A percentile compares a stretch with the other conserved stretches of the same genome.
Evolutionary conservation across 257 asterid species (phyloP).

Genomic region (Euphrasia confusa): DNA sequence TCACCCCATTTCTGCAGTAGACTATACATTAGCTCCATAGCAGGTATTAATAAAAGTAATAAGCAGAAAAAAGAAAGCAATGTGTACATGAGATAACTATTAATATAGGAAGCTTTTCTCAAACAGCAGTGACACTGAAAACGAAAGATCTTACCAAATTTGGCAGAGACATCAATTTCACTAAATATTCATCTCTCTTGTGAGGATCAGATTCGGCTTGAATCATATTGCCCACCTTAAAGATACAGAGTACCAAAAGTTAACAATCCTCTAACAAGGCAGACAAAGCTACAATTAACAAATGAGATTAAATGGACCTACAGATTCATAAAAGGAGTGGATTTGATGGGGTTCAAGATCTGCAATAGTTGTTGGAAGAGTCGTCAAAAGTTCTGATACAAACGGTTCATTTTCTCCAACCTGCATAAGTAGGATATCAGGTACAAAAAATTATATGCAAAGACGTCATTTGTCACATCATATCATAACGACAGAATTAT

Average conservation of each 20-base stretch:
- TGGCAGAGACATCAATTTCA: slow-evolving; percentile 91
- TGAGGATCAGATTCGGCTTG: slow-evolving; percentile 92
- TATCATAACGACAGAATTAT: slow-evolving; percentile 6
- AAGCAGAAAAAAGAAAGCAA: slow-evolving; percentile 1
- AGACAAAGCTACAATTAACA: slow-evolving; percentile 9
- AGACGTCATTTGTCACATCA: slow-evolving; percentile 11
- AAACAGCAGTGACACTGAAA: slow-evolving; percentile 10
- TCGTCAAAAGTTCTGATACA: slow-evolving; percentile 85
- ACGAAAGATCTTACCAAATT: slow-evolving; percentile 53
- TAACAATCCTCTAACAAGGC: not conserved
- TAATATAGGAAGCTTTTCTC: slow-evolving; percentile 6
- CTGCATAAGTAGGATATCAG: slow-evolving; percentile 39
- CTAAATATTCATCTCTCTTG: slow-evolving; percentile 86
- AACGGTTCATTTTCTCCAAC: slow-evolving; percentile 95
- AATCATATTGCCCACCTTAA: slow-evolving; percentile 89
- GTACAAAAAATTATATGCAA: slow-evolving; percentile 8
- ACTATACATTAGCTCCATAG: slow-evolving; percentile 27
- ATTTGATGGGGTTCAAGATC: slow-evolving; percentile 98
- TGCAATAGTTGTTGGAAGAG: slow-evolving; percentile 75
- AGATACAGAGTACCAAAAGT: slow-evolving; percentile 13
- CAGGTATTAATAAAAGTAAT: slow-evolving; percentile 4
- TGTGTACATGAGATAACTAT: not conserved
- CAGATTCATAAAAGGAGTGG: slow-evolving; percentile 95
- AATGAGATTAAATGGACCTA: slow-evolving; percentile 31
- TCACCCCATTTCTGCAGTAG: slow-evolving; percentile 88